Percentiles rank a stretch among this genome's conserved stretches.
These are phyloP conservation scores for Mortierella sp. DNA, from an alignment of 371 early-diverging fungal genomes.

Conservation along the genomic window DNA sequence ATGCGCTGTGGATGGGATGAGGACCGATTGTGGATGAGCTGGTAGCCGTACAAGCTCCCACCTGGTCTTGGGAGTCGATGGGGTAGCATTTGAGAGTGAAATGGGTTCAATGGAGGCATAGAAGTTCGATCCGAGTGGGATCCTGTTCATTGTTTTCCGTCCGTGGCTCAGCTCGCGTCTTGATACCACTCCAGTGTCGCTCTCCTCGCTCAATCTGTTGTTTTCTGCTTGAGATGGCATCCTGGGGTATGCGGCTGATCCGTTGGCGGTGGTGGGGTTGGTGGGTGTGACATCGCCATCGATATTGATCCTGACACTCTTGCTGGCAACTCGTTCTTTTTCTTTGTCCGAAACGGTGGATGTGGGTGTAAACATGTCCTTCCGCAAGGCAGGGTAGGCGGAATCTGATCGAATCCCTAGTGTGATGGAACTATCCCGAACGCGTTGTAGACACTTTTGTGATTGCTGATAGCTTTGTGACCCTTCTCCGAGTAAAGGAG, in stretches of 20 bases:
- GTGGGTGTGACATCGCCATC: constrained; percentile 4
- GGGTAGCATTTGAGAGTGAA: constrained; percentile 26
- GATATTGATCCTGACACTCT: constrained; percentile 37
- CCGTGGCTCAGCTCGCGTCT: constrained; percentile 31
- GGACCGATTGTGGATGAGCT: constrained; percentile 39
- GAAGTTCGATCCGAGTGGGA: constrained; percentile 41
- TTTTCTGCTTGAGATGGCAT: neutral
- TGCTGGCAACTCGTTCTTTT: constrained; percentile 9
- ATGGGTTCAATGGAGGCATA: constrained; percentile 42
- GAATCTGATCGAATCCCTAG: neutral
- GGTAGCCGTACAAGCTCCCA: constrained; percentile 34
- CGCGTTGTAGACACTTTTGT: neutral
- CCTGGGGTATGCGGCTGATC: neutral
- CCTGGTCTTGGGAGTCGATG: constrained; percentile 27
- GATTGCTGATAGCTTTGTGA: constrained; percentile 3
- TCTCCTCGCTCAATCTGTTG: too few relatives aligned
- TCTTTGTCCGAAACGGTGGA: constrained; percentile 3
- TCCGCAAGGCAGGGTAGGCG: constrained; percentile 27
- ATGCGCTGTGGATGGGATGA: constrained; percentile 31
- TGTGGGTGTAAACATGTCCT: constrained; percentile 28
- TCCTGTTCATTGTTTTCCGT: constrained; percentile 20
- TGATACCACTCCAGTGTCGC: neutral
- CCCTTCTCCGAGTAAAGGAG: constrained; percentile 19
- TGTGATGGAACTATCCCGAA: constrained; percentile 2
- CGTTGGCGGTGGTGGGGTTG: neutral